Conservation (phyloP, 2,329 filamentous ascomycete species). For the Apiospora phragmitis region DNA sequence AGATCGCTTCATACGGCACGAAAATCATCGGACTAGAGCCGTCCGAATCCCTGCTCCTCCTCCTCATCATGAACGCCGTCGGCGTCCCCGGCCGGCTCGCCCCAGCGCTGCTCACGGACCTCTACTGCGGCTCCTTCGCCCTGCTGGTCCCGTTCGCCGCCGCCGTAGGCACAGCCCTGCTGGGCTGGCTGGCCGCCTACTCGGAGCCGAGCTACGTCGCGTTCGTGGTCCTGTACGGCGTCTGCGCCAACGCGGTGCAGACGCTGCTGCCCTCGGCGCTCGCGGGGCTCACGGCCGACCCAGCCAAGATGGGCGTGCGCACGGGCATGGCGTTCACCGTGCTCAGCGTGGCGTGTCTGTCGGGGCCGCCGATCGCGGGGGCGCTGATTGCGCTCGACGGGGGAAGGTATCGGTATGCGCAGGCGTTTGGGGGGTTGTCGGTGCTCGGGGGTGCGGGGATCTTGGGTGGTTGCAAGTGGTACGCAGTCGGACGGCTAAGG, state of each 20-base stretch:
- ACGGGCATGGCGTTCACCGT: constrained; percentile 54
- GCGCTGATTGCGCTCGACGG: constrained; percentile 43
- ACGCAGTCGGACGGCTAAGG: background rate
- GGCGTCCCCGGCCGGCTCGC: constrained; percentile 47
- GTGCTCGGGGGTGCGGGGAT: background rate
- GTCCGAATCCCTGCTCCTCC: constrained; percentile 38
- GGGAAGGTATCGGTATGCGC: constrained; percentile 47
- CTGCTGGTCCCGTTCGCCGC: constrained; percentile 39
- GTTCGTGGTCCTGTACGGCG: constrained; percentile 21
- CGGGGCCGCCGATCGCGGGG: constrained; percentile 52
- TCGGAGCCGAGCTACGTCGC: constrained; percentile 17
- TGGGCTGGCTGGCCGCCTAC: constrained; percentile 47
- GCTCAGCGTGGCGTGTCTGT: constrained; percentile 49
- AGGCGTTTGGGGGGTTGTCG: constrained; percentile 22
- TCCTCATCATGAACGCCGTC: constrained; percentile 53
- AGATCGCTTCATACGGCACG: constrained; percentile 20
- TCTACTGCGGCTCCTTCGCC: constrained; percentile 45
- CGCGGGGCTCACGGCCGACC: constrained; percentile 38
- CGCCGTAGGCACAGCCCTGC: constrained; percentile 34
- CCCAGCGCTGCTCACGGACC: constrained; percentile 46
- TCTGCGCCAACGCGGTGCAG: constrained; percentile 23
- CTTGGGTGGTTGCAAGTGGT: background rate
- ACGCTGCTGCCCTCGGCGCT: constrained; percentile 21
- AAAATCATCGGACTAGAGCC: constrained; percentile 9
- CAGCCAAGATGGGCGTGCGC: constrained; percentile 48